Evolutionary conservation across 345 rosid genomes (phyloP).

Genomic region (Acer yangbiense): DNA sequence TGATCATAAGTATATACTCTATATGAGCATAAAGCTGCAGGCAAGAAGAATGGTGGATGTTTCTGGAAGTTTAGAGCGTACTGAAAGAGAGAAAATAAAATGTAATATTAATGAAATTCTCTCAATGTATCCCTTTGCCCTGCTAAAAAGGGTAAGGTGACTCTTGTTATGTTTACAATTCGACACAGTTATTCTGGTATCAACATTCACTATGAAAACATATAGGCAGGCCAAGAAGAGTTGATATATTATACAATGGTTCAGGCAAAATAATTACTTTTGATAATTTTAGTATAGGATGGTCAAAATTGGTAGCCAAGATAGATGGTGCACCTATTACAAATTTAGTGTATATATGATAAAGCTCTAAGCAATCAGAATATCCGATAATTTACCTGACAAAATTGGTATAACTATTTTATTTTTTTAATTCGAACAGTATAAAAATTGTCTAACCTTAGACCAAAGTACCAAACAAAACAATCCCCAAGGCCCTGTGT

Average conservation of each 20-base stretch:
- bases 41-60: too few species aligned
- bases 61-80: neutral
- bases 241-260: neutral
- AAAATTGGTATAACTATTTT: neutral
- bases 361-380: neutral
- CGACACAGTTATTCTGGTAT: neutral
- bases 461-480: neutral
- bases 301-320: neutral
- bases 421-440: neutral
- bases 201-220: neutral
- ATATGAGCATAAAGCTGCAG: slow-evolving; percentile 7
- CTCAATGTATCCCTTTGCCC: neutral
- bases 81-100: neutral
- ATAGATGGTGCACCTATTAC: neutral
- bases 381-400: neutral
- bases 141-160: neutral
- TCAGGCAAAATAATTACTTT: neutral
- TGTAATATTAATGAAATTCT: neutral
- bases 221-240: neutral
- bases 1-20: neutral
- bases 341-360: neutral
- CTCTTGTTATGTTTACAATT: neutral
- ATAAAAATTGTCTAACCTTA: neutral
- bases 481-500: neutral
- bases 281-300: neutral